Evolutionary conservation across 768 basidiomycete genomes (phyloP), one percentile per base, ranked within the genome.

Genomic region (Podaxis sp.): DNA sequence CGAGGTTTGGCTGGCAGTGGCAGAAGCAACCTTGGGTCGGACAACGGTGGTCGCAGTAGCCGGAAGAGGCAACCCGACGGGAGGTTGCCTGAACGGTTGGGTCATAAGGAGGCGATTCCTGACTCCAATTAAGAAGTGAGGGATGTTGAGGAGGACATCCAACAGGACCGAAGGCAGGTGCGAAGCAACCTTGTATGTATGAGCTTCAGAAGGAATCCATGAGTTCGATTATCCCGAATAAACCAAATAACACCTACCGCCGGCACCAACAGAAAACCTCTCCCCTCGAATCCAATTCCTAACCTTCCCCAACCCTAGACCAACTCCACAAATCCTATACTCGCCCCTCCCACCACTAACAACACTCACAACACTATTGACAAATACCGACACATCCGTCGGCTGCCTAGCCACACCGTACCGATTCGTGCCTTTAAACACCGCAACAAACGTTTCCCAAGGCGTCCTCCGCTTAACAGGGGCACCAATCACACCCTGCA

Each of bases 201-300:
- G 75, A 4, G 90, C 92, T 91, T 66, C n/a, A 51, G 43, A 57
- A 8, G 59, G 11, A 38, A 17, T 59, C 46, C 13, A 65, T 19
- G 11, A 71, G 61, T 47, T 46, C 55, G 13, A 22, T 15, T n/a
- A 11, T 52, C 7, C 53, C 53, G 37, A 50, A 33, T 19, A 43
- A 17, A 25, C 36, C 33, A 52, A 15, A 57, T 22, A 25, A 0
- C 19, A 74, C 83, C 68, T 69, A 93, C 91, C 90, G 73, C 92
- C 93, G 55, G 93, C 88, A 61, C 93, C 93, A 59, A 94, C 75
- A 19, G 85, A 82, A 68, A 91, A 84, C 40, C 90, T 74, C 58
- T 90, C 84, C 2, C 91, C 90, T 36, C 82, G 80, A 27, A 88
- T 67, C 80, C 85, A 85, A 65, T 85, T 81, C 60, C 77, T 77